These are phyloP conservation scores for Diaporthe batatas DNA, from an alignment of 2,329 filamentous ascomycete species.

Conservation along the genomic window DNA sequence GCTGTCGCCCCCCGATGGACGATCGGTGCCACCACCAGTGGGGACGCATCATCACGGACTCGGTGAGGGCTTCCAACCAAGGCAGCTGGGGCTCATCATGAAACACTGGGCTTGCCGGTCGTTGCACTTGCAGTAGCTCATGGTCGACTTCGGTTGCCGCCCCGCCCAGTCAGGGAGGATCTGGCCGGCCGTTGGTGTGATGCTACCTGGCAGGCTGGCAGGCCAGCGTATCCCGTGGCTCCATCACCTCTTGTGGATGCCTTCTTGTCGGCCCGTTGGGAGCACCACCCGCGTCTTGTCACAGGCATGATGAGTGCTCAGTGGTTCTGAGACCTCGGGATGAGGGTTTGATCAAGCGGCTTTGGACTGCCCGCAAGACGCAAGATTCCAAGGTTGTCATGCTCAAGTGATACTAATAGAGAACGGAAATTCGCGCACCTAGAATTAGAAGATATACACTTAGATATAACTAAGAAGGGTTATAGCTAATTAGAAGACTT, in stretches of 20 bases:
- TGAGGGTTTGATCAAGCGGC: background rate
- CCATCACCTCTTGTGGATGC: background rate
- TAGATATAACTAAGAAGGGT: too few relatives aligned
- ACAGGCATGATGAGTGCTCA: too few relatives aligned
- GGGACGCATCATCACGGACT: background rate
- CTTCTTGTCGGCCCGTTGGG: background rate
- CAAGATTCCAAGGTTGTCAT: too few relatives aligned
- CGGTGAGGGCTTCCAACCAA: conserved; percentile 27
- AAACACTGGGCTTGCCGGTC: conserved; percentile 8
- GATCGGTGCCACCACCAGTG: conserved; percentile 7
- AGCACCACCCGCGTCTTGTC: background rate
- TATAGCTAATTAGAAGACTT: too few relatives aligned
- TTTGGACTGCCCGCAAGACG: background rate
- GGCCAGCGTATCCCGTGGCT: background rate
- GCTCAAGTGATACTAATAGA: background rate
- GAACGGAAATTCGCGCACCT: too few relatives aligned
- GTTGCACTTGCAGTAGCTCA: background rate
- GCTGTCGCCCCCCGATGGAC: background rate
- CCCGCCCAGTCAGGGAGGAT: background rate
- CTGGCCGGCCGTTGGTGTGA: background rate
- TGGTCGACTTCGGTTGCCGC: background rate
- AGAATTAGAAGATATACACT: too few relatives aligned
- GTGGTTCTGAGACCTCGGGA: background rate
- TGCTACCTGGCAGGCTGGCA: background rate
- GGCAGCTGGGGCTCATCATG: conserved; percentile 19